Percentiles rank a stretch among this genome's conserved stretches.
phyloP scores from a whole-genome alignment of 1,284 basidiomycete species.

The Kalmanozyma brasiliensis region DNA sequence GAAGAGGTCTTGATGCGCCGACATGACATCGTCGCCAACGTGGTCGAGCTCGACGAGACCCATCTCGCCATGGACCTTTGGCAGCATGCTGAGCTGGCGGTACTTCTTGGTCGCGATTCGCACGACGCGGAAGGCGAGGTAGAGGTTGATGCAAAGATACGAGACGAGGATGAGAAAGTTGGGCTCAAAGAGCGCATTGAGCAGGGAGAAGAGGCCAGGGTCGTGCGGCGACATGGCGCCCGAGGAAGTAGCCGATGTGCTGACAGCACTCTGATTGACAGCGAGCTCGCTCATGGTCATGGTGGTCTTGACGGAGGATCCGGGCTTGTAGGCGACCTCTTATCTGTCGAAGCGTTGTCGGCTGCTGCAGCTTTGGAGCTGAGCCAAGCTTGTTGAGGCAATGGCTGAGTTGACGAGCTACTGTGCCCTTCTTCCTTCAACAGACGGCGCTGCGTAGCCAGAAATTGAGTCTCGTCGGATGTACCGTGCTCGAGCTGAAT shows the following conservation, averaged over 20 bases:
- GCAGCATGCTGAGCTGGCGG: constrained; percentile 22
- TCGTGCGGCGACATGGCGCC: constrained; percentile 22
- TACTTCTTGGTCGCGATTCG: constrained; percentile 26
- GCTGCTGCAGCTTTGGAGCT: too few relatives aligned
- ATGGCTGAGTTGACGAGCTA: constrained; percentile 1
- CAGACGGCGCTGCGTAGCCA: too few relatives aligned
- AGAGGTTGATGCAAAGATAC: constrained; percentile 44
- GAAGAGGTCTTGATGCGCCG: constrained; percentile 17
- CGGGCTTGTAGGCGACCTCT: too few relatives aligned
- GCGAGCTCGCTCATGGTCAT: constrained; percentile 13
- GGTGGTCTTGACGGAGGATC: neutral
- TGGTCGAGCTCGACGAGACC: constrained; percentile 1
- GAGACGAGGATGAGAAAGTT: constrained; percentile 48
- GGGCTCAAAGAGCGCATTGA: constrained; percentile 44
- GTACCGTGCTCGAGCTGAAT: constrained; percentile 1
- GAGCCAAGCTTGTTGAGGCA: neutral
- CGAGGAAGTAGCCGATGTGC: neutral
- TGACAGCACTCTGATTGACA: neutral
- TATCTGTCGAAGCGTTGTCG: too few relatives aligned
- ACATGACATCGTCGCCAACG: constrained; percentile 1
- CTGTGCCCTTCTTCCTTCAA: too few relatives aligned
- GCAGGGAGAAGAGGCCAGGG: constrained; percentile 25
- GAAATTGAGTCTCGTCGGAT: too few relatives aligned
- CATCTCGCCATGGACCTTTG: constrained; percentile 15
- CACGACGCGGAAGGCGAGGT: constrained; percentile 23